These are phyloP conservation scores for Yamadazyma mexicana DNA, from an alignment of 1,139 yeast species.

Conservation along the genomic window DNA sequence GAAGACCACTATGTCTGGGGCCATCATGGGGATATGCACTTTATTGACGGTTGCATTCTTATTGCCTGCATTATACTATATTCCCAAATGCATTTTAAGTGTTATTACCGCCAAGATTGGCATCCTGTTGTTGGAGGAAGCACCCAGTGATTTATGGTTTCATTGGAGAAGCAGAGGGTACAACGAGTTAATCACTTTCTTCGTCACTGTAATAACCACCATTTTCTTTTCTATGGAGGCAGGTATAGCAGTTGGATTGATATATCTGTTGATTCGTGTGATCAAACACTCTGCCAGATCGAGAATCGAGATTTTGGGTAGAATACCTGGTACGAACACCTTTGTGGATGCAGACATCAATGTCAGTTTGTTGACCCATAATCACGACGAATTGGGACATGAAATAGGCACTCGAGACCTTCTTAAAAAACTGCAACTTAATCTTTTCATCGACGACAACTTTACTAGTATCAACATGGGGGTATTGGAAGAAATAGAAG, in stretches of 20 bases:
- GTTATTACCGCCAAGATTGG: constrained; percentile 85
- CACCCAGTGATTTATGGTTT: constrained; percentile 76
- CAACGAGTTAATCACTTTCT: constrained; percentile 73
- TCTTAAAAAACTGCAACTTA: constrained; percentile 20
- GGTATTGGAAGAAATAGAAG: constrained; percentile 72
- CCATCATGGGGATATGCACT: constrained; percentile 74
- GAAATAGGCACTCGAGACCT: constrained; percentile 1
- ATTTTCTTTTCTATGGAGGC: constrained; percentile 82
- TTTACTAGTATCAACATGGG: constrained; percentile 38
- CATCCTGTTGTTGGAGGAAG: constrained; percentile 75
- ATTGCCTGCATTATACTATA: constrained; percentile 63
- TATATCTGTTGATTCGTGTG: constrained; percentile 76
- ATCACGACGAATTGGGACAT: constrained; percentile 1
- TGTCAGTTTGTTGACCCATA: constrained; percentile 15
- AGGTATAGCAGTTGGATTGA: constrained; percentile 85
- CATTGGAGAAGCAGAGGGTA: constrained; percentile 76
- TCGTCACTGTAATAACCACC: constrained; percentile 70
- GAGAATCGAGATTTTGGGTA: constrained; percentile 83
- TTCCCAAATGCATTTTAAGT: constrained; percentile 81
- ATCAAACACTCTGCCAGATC: constrained; percentile 85
- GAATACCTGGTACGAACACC: constrained; percentile 73
- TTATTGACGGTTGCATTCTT: constrained; percentile 62
- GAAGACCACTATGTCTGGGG: constrained; percentile 79
- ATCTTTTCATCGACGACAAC: constrained; percentile 37
- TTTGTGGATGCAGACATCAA: constrained; percentile 75